Evolutionary conservation across 2,329 filamentous ascomycete genomes (phyloP).

Genomic region (Nigrospora osmanthi): DNA sequence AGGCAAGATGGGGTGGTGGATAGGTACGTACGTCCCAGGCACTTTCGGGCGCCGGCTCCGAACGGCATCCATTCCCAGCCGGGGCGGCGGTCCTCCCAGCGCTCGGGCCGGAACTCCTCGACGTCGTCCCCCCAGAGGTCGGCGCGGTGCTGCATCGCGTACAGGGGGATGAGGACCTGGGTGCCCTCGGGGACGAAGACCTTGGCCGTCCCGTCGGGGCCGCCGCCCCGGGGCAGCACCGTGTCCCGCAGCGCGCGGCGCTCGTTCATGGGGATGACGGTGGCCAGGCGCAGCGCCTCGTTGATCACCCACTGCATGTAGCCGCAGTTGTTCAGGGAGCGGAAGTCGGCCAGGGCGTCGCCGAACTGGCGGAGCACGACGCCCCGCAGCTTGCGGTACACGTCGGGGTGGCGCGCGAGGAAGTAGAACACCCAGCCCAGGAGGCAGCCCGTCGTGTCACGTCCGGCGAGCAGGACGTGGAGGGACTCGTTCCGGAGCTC

Average conservation of each 20-base stretch:
- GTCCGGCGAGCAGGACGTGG: constrained; percentile 36
- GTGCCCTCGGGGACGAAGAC: constrained; percentile 18
- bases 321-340: constrained; percentile 8
- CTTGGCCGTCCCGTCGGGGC: constrained; percentile 15
- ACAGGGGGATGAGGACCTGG: constrained; percentile 14
- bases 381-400: constrained; percentile 6
- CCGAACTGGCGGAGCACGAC: constrained; percentile 6
- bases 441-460: constrained; percentile 46
- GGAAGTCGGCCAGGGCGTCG: constrained; percentile 9
- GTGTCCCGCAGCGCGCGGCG: constrained; percentile 17
- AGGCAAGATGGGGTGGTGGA: neutral
- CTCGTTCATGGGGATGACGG: constrained; percentile 18
- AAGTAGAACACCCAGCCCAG: constrained; percentile 25
- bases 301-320: constrained; percentile 16
- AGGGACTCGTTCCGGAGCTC: constrained; percentile 37
- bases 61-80: constrained; percentile 23
- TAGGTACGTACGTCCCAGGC: constrained; percentile 23
- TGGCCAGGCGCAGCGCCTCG: constrained; percentile 11
- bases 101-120: constrained; percentile 23
- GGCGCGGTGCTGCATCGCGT: constrained; percentile 21
- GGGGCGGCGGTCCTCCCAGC: constrained; percentile 17
- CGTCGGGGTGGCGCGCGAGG: constrained; percentile 9
- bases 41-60: constrained; percentile 24
- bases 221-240: constrained; percentile 21
- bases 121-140: constrained; percentile 24